Evolutionary conservation across 1,284 basidiomycete genomes (phyloP).

Genomic region (Naganishia albida): DNA sequence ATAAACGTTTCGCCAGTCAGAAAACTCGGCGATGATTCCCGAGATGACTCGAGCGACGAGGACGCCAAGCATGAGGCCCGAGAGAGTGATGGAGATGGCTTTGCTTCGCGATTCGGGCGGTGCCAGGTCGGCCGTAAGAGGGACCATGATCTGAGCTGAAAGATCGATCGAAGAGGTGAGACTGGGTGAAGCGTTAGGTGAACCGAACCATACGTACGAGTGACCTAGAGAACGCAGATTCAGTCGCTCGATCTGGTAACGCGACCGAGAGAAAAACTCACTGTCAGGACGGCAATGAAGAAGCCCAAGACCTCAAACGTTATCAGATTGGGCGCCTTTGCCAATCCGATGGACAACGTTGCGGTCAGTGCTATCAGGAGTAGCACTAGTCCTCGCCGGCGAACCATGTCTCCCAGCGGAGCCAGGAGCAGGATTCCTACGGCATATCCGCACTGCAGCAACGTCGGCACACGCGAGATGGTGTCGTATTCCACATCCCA

Average conservation of each 20-base stretch:
- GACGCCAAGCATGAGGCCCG: constrained; percentile 69
- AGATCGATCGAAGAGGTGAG: no score
- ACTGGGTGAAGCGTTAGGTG: not conserved
- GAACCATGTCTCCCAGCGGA: constrained; percentile 68
- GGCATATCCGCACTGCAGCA: constrained; percentile 59
- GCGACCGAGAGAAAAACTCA: constrained; percentile 40
- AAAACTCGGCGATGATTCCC: constrained; percentile 64
- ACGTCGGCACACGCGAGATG: constrained; percentile 62
- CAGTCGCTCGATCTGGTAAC: not conserved
- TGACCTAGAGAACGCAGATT: constrained; percentile 7
- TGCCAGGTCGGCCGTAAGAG: constrained; percentile 67
- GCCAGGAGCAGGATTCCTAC: constrained; percentile 63
- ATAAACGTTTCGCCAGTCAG: constrained; percentile 66
- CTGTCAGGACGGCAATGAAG: constrained; percentile 61
- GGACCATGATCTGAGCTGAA: constrained; percentile 59
- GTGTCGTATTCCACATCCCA: constrained; percentile 63
- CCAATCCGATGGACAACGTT: constrained; percentile 61
- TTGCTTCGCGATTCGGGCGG: constrained; percentile 64
- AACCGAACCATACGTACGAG: constrained; percentile 2
- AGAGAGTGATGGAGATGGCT: constrained; percentile 66
- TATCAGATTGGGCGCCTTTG: constrained; percentile 58
- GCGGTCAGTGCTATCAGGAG: constrained; percentile 58
- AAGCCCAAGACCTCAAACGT: constrained; percentile 64
- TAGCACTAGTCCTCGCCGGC: constrained; percentile 61
- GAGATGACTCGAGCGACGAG: constrained; percentile 68